These are phyloP conservation scores for Alternaria gansuensis DNA, from an alignment of 2,329 filamentous ascomycete species.

Conservation along the genomic window DNA sequence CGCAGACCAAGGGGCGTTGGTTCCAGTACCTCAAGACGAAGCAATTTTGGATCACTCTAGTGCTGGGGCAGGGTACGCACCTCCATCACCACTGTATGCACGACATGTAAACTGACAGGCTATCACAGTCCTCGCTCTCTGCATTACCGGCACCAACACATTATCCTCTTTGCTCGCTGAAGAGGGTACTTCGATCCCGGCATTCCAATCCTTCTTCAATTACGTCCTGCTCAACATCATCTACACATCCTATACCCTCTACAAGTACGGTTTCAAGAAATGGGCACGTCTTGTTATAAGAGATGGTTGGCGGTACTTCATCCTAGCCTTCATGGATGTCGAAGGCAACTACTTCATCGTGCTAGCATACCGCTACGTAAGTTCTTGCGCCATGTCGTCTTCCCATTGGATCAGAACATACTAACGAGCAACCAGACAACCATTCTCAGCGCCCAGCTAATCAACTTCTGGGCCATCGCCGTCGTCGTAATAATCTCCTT, in stretches of 20 bases:
- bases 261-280: conserved; percentile 77
- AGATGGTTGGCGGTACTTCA: conserved; percentile 90
- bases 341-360: conserved; percentile 99
- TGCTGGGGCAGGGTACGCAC: conserved; percentile 68
- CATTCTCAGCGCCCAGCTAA: conserved; percentile 88
- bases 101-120: neutral
- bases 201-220: conserved; percentile 96
- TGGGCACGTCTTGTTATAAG: conserved; percentile 70
- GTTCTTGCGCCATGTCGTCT: conserved; percentile 9
- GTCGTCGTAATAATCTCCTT: conserved; percentile 89
- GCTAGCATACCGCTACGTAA: conserved; percentile 76
- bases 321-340: conserved; percentile 92
- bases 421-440: conserved; percentile 69
- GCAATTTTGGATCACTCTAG: conserved; percentile 87
- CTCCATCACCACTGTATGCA: neutral
- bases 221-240: conserved; percentile 84
- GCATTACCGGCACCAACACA: conserved; percentile 92
- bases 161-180: conserved; percentile 78
- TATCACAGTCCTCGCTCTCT: conserved; percentile 64
- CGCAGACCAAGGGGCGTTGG: conserved; percentile 57
- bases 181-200: conserved; percentile 80
- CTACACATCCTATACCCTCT: conserved; percentile 82
- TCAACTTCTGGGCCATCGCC: conserved; percentile 99
- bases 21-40: conserved; percentile 79
- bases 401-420: neutral